phyloP scores from a whole-genome alignment of 1,284 basidiomycete genomes.

The Moesziomyces sp. region DNA sequence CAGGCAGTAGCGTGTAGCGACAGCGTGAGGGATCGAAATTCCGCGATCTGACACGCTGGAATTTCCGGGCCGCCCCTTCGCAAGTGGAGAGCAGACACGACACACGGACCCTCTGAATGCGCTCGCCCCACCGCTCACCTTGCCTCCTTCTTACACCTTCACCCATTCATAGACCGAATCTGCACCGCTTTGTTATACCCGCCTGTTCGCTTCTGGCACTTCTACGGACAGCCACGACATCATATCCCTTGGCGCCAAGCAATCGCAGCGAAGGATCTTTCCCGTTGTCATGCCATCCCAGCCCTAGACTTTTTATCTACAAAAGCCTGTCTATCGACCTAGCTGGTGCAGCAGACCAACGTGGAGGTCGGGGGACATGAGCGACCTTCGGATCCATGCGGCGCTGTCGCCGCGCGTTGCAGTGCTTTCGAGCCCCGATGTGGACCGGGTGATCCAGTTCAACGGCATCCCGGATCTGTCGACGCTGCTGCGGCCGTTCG shows the following conservation, averaged over 20 bases:
- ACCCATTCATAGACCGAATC: not conserved
- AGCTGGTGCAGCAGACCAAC: not conserved
- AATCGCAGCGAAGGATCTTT: no score
- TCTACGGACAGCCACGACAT: not conserved
- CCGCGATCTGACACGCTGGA: not conserved
- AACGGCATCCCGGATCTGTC: constrained; percentile 56
- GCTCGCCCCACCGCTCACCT: not conserved
- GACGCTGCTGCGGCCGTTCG: constrained; percentile 60
- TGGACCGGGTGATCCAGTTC: constrained; percentile 38
- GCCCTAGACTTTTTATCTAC: not conserved
- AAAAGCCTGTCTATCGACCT: not conserved
- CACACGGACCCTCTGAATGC: not conserved
- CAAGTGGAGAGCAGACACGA: not conserved
- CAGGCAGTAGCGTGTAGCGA: no score
- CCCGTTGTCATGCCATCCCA: constrained; percentile 6
- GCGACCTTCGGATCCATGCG: constrained; percentile 51
- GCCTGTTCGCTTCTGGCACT: not conserved
- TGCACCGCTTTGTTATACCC: not conserved
- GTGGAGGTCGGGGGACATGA: constrained; percentile 8
- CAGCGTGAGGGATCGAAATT: no score
- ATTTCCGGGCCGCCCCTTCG: not conserved
- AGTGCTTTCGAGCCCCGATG: constrained; percentile 59
- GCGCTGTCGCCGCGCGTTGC: constrained; percentile 61
- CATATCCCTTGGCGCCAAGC: no score
- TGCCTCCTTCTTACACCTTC: not conserved